Conservation (phyloP, 83 land plant genomes). For the Isoetes engelmannii region DNA sequence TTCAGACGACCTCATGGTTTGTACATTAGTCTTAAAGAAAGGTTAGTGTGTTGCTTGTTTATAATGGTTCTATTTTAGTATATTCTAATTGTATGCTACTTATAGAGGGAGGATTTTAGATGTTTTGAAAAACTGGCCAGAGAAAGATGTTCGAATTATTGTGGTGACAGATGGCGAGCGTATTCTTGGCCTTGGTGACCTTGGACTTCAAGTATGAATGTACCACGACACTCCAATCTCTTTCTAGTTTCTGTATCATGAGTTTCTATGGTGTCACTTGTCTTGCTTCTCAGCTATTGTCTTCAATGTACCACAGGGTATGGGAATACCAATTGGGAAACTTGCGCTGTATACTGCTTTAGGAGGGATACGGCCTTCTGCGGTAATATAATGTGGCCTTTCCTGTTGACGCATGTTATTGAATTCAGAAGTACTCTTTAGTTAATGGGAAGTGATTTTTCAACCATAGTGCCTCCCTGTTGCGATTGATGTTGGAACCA, state of each 20-base stretch:
- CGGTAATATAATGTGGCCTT: not conserved
- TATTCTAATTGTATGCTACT: slow-evolving; percentile 8
- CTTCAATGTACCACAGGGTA: slow-evolving; percentile 9
- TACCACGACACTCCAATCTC: too few relatives aligned
- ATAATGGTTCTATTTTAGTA: not conserved
- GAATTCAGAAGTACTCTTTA: not conserved
- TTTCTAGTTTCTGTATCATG: too few relatives aligned
- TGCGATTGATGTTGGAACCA: slow-evolving; percentile 90
- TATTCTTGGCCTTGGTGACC: slow-evolving; percentile 48
- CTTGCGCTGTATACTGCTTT: slow-evolving; percentile 9
- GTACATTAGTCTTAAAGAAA: slow-evolving; percentile 70
- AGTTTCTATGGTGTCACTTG: too few relatives aligned
- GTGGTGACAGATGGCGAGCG: slow-evolving; percentile 88
- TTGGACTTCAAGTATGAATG: slow-evolving; percentile 32
- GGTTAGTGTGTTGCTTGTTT: slow-evolving; percentile 26
- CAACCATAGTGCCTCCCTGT: slow-evolving; percentile 62
- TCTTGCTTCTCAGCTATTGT: not conserved
- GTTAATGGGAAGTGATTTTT: not conserved
- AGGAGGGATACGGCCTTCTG: slow-evolving; percentile 15
- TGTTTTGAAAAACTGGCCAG: slow-evolving; percentile 69
- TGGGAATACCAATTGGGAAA: slow-evolving; percentile 13
- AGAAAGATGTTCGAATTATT: slow-evolving; percentile 62
- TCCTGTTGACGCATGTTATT: not conserved
- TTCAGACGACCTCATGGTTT: slow-evolving; percentile 72
- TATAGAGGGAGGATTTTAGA: slow-evolving; percentile 71